phyloP scores from a whole-genome alignment of 1,284 basidiomycete genomes.

The Tremellales sp. region DNA sequence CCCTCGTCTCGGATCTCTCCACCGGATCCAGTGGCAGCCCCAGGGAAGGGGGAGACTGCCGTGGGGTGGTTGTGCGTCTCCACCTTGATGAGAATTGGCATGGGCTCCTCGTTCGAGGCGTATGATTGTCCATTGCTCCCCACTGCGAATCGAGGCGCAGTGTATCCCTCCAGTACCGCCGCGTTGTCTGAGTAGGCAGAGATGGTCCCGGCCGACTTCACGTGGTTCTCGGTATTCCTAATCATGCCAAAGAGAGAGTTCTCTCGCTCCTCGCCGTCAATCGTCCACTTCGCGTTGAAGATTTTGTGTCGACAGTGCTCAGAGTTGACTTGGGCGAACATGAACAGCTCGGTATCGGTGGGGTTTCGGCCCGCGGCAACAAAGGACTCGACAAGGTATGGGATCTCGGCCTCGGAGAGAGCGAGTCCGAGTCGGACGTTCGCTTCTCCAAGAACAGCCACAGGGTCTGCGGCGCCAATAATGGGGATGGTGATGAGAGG shows the following conservation, averaged over 20 bases:
- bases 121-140: constrained; percentile 54
- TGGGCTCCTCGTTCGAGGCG: constrained; percentile 60
- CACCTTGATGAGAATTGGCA: constrained; percentile 93
- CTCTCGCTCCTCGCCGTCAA: constrained; percentile 67
- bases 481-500: constrained; percentile 66
- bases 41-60: constrained; percentile 95
- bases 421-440: constrained; percentile 88
- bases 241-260: constrained; percentile 96
- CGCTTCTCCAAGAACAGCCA: constrained; percentile 62
- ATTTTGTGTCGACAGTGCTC: constrained; percentile 99
- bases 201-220: constrained; percentile 72
- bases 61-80: constrained; percentile 99
- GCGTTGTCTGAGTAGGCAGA: constrained; percentile 99
- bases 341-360: constrained; percentile 97
- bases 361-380: constrained; percentile 73
- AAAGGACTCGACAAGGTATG: constrained; percentile 89
- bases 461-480: constrained; percentile 54
- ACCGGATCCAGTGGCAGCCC: constrained; percentile 95
- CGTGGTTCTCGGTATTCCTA: constrained; percentile 79
- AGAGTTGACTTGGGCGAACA: constrained; percentile 99
- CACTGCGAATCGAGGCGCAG: constrained; percentile 77
- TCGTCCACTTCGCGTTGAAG: constrained; percentile 96
- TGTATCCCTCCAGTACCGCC: constrained; percentile 80
- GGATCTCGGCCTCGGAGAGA: constrained; percentile 82
- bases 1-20: constrained; percentile 99